phyloP scores from a whole-genome alignment of 2,329 filamentous ascomycete genomes.

The Hymenoscyphus linearis region DNA sequence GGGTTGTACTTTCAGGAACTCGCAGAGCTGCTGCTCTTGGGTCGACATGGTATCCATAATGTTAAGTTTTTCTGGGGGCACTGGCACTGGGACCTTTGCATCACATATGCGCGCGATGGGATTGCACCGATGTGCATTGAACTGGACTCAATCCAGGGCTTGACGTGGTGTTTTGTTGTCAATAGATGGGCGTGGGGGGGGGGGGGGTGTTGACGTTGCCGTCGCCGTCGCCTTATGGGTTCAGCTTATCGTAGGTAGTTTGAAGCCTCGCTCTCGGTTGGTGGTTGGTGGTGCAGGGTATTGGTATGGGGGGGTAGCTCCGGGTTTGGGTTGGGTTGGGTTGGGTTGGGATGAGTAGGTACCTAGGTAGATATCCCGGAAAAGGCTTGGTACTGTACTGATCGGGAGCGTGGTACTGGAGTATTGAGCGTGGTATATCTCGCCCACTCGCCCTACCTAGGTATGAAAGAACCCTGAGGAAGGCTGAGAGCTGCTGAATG shows the following conservation, averaged over 20 bases:
- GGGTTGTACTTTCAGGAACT: conserved; percentile 75
- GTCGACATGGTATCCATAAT: conserved; percentile 53
- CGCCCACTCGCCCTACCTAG: no score
- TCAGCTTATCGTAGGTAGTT: conserved; percentile 5
- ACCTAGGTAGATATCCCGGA: no score
- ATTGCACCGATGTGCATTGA: neutral
- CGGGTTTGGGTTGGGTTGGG: neutral
- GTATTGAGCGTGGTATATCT: no score
- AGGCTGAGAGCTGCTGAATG: neutral
- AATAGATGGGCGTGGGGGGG: no score
- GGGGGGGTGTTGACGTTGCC: no score
- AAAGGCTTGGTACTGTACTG: no score
- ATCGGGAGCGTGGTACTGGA: no score
- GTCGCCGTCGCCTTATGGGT: conserved; percentile 6
- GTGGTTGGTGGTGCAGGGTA: no score
- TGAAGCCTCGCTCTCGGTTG: neutral
- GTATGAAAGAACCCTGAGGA: neutral
- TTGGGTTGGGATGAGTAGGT: neutral
- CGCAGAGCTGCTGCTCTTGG: conserved; percentile 77
- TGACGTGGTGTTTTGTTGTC: neutral
- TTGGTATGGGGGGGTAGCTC: neutral
- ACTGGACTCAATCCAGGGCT: neutral
- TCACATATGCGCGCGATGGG: conserved; percentile 11
- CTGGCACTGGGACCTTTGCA: conserved; percentile 19
- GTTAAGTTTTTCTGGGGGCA: conserved; percentile 7